Conservation (phyloP, 352 stramenopile genomes). For the Phytophthora boehmeriae region DNA sequence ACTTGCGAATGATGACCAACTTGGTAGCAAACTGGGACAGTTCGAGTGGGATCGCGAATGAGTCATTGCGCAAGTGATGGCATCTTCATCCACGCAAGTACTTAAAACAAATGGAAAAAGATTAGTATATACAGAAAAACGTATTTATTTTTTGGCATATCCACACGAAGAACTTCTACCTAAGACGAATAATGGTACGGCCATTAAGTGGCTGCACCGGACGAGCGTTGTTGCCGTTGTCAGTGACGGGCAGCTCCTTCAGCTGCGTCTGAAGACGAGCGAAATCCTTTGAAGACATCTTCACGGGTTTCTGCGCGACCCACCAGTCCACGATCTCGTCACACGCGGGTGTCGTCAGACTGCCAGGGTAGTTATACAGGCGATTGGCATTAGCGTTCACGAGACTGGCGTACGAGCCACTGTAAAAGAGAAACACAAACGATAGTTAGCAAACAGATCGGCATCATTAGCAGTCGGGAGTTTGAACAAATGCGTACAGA, state of each 20-base stretch:
- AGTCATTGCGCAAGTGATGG: no score
- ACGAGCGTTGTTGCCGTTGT: constrained; percentile 42
- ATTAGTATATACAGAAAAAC: no score
- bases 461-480: neutral
- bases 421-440: no score
- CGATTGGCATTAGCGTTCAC: constrained; percentile 16
- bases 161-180: no score
- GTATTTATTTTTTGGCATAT: no score
- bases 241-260: constrained; percentile 27
- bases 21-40: neutral
- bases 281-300: constrained; percentile 39
- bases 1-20: constrained; percentile 10
- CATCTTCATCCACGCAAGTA: no score
- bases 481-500: no score
- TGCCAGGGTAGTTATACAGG: constrained; percentile 60
- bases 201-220: constrained; percentile 43
- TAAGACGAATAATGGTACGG: no score
- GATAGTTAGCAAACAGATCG: neutral
- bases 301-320: constrained; percentile 50
- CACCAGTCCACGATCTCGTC: constrained; percentile 59
- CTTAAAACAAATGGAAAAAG: no score
- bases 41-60: no score
- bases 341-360: constrained; percentile 59
- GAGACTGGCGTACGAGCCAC: constrained; percentile 23
- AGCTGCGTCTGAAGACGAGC: constrained; percentile 29